A percentile compares a stretch with the other conserved stretches of the same genome.
phyloP scores from a whole-genome alignment of 2,329 filamentous ascomycete genomes.

The Xylariaceae sp. region DNA sequence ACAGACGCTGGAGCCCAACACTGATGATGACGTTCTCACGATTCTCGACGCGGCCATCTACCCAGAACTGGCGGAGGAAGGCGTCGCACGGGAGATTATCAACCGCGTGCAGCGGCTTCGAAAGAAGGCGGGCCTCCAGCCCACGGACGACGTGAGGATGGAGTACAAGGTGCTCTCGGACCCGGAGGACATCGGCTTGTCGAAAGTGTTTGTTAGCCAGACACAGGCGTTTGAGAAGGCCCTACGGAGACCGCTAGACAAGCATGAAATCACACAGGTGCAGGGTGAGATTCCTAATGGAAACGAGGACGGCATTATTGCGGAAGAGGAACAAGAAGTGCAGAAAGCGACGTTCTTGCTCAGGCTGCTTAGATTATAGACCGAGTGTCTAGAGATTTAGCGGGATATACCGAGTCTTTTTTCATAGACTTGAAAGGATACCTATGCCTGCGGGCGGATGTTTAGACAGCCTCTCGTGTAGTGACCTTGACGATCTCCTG shows the following conservation, averaged over 20 bases:
- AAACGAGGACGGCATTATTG: constrained; percentile 57
- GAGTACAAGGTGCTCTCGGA: constrained; percentile 80
- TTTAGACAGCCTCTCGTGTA: background rate
- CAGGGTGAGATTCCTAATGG: too few species aligned
- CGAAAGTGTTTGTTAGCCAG: constrained; percentile 65
- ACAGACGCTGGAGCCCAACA: constrained; percentile 78
- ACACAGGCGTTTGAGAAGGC: constrained; percentile 68
- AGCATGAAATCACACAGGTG: constrained; percentile 57
- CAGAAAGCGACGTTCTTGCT: constrained; percentile 78
- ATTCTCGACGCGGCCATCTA: constrained; percentile 82
- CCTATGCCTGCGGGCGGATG: constrained; percentile 1
- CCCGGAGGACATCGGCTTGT: constrained; percentile 70
- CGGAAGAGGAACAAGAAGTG: constrained; percentile 80
- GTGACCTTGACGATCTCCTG: too few species aligned
- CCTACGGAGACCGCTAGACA: constrained; percentile 70
- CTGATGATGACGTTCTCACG: constrained; percentile 83
- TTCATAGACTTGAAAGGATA: background rate
- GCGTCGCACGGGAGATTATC: constrained; percentile 86
- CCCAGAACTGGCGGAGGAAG: constrained; percentile 82
- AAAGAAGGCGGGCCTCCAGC: constrained; percentile 86
- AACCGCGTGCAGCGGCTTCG: constrained; percentile 87
- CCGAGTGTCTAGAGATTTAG: background rate
- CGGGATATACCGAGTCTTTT: background rate
- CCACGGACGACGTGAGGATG: constrained; percentile 95
- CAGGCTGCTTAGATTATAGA: constrained; percentile 68